Percentiles rank a stretch among this genome's conserved stretches.
phyloP scores from a whole-genome alignment of 192 early-diverging fungal species.

The Umbelopsis sp. region DNA sequence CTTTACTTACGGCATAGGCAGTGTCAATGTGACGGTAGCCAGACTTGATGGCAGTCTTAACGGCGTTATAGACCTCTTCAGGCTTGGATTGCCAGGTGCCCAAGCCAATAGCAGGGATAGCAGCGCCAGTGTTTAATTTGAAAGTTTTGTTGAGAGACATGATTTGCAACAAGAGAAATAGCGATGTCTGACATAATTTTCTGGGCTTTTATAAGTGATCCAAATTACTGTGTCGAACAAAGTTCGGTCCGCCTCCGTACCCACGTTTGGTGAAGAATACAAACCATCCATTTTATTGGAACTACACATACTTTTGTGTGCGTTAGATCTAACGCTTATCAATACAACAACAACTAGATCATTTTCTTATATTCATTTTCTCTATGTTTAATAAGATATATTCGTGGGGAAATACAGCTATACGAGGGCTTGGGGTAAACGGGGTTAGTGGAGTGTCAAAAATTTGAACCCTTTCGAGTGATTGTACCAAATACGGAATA shows the following conservation, averaged over 20 bases:
- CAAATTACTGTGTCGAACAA: background rate
- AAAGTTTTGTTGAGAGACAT: slow-evolving; percentile 12
- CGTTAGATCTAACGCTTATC: no score
- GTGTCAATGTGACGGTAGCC: slow-evolving; percentile 76
- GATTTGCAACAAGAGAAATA: background rate
- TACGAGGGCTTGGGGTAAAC: no score
- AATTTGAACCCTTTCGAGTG: background rate
- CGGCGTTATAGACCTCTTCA: slow-evolving; percentile 54
- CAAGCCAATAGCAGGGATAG: slow-evolving; percentile 59
- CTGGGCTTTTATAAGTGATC: background rate
- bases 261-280: background rate
- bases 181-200: no score
- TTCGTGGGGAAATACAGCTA: no score
- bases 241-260: slow-evolving; percentile 4
- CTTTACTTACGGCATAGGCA: slow-evolving; percentile 31
- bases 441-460: background rate
- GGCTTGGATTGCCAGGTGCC: slow-evolving; percentile 60
- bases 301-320: background rate
- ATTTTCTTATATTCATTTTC: no score
- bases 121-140: slow-evolving; percentile 55
- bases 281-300: background rate
- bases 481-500: slow-evolving; percentile 9
- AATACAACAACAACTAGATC: no score
- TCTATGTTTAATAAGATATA: no score
- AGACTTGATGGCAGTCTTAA: slow-evolving; percentile 63